Evolutionary conservation across 2,329 filamentous ascomycete species (phyloP).

Genomic region (Metarhizium sp.): DNA sequence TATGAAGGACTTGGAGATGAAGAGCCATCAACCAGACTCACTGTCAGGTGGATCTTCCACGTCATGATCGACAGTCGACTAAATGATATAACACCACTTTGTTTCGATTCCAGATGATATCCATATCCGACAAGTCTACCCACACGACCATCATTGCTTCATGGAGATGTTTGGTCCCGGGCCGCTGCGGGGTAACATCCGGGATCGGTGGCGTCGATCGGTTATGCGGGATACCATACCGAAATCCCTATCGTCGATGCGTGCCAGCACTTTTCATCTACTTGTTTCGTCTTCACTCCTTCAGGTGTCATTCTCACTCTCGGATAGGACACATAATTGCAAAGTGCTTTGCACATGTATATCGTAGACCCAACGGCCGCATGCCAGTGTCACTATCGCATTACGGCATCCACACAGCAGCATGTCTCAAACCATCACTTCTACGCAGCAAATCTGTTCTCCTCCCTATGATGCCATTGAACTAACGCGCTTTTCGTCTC

Average conservation of each 20-base stretch:
- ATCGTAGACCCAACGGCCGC: no score
- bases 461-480: background rate
- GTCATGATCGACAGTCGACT: background rate
- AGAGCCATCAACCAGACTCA: background rate
- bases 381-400: no score
- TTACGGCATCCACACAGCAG: no score
- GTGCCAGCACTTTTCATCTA: background rate
- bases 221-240: background rate
- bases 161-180: background rate
- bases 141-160: background rate
- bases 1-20: constrained; percentile 5
- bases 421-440: background rate
- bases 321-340: no score
- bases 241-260: background rate
- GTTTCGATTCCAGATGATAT: no score
- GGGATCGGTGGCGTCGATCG: background rate
- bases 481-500: background rate
- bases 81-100: background rate
- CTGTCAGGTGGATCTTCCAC: background rate
- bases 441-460: background rate
- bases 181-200: background rate
- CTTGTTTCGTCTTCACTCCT: no score
- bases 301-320: no score
- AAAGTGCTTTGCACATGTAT: no score
- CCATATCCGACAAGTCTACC: background rate